A percentile compares a stretch with the other conserved stretches of the same genome.
Evolutionary conservation across 2,329 filamentous ascomycete species (phyloP).

Genomic region (Phialemonium atrogriseum): DNA sequence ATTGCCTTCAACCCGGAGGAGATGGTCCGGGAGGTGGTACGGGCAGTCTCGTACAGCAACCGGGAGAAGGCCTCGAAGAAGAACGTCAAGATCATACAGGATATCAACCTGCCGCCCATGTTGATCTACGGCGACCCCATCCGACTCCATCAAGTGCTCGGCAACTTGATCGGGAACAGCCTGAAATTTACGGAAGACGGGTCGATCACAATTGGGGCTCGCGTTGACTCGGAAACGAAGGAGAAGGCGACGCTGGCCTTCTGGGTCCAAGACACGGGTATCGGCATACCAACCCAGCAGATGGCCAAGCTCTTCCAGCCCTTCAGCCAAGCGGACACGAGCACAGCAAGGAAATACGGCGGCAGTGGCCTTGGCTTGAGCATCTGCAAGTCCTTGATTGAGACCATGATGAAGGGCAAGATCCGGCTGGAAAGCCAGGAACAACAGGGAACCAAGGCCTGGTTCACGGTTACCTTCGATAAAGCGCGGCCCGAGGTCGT

Average conservation of each 20-base stretch:
- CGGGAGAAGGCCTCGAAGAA: conserved; percentile 53
- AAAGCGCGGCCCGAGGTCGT: conserved; percentile 62
- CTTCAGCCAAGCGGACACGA: conserved; percentile 87
- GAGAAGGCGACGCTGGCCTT: conserved; percentile 70
- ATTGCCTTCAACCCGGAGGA: conserved; percentile 60
- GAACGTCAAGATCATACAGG: conserved; percentile 56
- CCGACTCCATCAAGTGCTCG: conserved; percentile 58
- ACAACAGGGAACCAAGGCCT: conserved; percentile 60
- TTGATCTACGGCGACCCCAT: conserved; percentile 60
- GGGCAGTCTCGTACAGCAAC: conserved; percentile 59
- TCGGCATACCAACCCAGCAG: conserved; percentile 78
- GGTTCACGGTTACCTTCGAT: conserved; percentile 78
- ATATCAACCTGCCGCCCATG: conserved; percentile 69
- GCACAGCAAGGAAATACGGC: conserved; percentile 83
- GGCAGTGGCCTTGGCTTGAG: conserved; percentile 85
- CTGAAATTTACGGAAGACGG: conserved; percentile 90
- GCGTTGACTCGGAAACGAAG: conserved; percentile 61
- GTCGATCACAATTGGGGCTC: conserved; percentile 74
- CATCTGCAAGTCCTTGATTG: conserved; percentile 90
- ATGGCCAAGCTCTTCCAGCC: conserved; percentile 82
- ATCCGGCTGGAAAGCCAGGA: conserved; percentile 76
- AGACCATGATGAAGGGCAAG: conserved; percentile 81
- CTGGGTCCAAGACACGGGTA: conserved; percentile 83
- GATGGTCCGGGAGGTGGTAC: conserved; percentile 58
- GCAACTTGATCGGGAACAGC: conserved; percentile 85